Evolutionary conservation across 352 stramenopile species (phyloP), one percentile per base, ranked within the genome.

Genomic region (Phytophthora citricola): DNA sequence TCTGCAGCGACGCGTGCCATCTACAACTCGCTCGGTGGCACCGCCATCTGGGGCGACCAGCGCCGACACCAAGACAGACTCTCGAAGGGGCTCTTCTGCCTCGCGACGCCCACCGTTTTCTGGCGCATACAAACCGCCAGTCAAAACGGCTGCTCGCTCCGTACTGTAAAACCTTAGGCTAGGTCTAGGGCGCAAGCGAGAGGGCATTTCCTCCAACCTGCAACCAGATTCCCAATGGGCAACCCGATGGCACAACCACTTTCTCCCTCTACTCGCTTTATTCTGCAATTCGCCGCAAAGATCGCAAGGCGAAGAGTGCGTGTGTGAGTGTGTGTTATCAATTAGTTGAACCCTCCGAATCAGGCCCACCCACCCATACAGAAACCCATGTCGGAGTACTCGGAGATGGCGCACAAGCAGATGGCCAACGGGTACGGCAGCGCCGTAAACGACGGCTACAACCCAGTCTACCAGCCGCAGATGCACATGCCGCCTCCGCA

Each of bases 201-300:
- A 66, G 60, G 62, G 59, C 43, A 11, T 27, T 11, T 56, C 57
- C 22, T 5, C 17, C 17, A 58, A 12, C 7, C 11, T 31, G 67
- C 62, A 71, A 75, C 55, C 6, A 7, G 3, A 11, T 47, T 15
- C 48, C 24, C 27, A 63, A 61, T 5, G 7, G 9, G 39, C 60
- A 74, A 74, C 56, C 44, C 58, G 43, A 66, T 61, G 5, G 41
- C 59, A 66, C 54, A 74, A 73, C 67, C 52, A 59, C 66, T 63
- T 65, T 70, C 55, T 66, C 58, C 43, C 54, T 53, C 41, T 60
- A 36, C 24, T 54, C 26, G 14, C 22, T 63, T 65, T 81, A 81
- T 78, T 81, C 70, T 72, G 70, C 73, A 79, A 79, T 79, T 81
- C 57, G 65, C 73, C 69, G 31, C 66, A 71, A 73, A 77, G 73